Conservation (phyloP, 2,329 filamentous ascomycete genomes). For the Aureobasidium pullulans region DNA sequence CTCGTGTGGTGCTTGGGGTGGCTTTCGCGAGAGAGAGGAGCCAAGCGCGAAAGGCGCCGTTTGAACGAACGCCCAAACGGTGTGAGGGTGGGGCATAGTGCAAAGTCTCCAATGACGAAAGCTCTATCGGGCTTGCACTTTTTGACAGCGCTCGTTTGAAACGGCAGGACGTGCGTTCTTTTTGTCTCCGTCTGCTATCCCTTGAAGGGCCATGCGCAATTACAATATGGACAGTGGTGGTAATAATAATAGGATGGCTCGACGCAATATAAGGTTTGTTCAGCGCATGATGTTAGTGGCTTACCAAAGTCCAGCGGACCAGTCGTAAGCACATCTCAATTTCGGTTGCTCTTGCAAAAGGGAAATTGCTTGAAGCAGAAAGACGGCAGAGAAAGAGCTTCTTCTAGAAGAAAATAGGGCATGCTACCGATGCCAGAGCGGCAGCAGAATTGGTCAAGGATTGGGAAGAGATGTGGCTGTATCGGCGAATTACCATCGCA, state of each 20-base stretch:
- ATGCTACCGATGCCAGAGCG: background rate
- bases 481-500: slow-evolving; percentile 9
- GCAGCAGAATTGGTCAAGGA: background rate
- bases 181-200: background rate
- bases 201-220: background rate
- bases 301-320: slow-evolving; percentile 1
- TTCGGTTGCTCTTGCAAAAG: slow-evolving; percentile 8
- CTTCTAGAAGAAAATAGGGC: slow-evolving; percentile 6
- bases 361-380: slow-evolving; percentile 6
- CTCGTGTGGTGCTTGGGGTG: slow-evolving; percentile 9
- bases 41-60: slow-evolving; percentile 2
- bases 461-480: background rate
- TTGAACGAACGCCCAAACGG: background rate
- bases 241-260: background rate
- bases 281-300: slow-evolving; percentile 10
- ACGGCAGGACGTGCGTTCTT: slow-evolving; percentile 10
- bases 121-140: background rate
- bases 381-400: background rate
- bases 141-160: slow-evolving; percentile 11
- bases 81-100: background rate
- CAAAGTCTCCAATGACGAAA: slow-evolving; percentile 3
- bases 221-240: background rate
- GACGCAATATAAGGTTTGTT: background rate
- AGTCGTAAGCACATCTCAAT: slow-evolving; percentile 9
- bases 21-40: slow-evolving; percentile 1